Base-by-base conservation (phyloP, 176 grass and related monocot species). In the Alloteropsis semialata region DNA sequence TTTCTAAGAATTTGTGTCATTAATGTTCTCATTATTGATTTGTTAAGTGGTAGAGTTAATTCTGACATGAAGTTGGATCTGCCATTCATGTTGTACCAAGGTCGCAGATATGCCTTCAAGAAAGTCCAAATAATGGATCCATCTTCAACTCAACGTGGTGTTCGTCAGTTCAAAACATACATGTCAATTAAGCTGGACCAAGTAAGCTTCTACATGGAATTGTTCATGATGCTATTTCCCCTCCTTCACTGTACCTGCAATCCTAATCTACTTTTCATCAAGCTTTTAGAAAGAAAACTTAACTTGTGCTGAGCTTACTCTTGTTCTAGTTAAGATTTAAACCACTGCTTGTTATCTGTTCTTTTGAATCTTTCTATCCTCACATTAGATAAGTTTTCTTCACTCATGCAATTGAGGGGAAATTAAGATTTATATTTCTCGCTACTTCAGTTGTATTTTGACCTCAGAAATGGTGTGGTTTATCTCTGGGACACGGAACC, bases 141-240 rank as follows among this genome's bases (percentile, higher is more conserved):
- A 63, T 69, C 82, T 36, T 89, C 87, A 75, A 85, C 81, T 27
- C 87, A 89, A 24, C 87, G 87, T 14, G 87, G 87, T 42, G 87
- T 89, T 85, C 82, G 77, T 10, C 87, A 89, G 49, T 89, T 89
- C 82, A 89, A 89, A 89, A 85, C 87, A 29, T 89, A 89, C 77
- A 89, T 89, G 87, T 89, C 87, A 29, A 16, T 85, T 76, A 89
- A 81, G 44, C 77, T 89, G 41, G 87, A 89, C 61, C 77, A 85
- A 83, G 87, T 89, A 89, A 82, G 50, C 63, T 62, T 48, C 17
- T 21, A 42, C 19, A 33, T 88, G 53, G 61, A 83, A 25, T 83
- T 78, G 46, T 63, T 41, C n/a, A 76, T 82, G 33, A 51, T 76
- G 29, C 50, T 82, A 53, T 38, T 71, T 24, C 17, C 29, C 42